phyloP scores from a whole-genome alignment of 2,329 filamentous ascomycete genomes.

The Exophiala calicioides region DNA sequence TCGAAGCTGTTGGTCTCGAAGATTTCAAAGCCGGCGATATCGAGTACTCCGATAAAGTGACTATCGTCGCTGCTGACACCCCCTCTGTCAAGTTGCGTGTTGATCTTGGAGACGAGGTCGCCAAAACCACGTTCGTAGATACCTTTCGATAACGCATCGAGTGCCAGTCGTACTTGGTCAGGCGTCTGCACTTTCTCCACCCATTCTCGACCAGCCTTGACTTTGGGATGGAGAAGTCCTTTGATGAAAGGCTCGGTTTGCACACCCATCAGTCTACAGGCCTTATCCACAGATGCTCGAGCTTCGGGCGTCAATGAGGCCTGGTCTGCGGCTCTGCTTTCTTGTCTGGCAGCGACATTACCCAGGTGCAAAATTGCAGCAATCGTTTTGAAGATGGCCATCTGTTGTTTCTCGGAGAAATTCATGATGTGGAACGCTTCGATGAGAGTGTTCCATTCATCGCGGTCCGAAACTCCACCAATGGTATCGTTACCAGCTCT shows the following conservation, averaged over 20 bases:
- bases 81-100: conserved; percentile 83
- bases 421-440: conserved; percentile 96
- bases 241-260: conserved; percentile 81
- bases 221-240: conserved; percentile 84
- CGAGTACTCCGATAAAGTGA: conserved; percentile 94
- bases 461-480: conserved; percentile 80
- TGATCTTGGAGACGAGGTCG: conserved; percentile 88
- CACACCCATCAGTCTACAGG: conserved; percentile 83
- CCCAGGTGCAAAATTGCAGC: conserved; percentile 91
- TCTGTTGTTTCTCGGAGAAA: conserved; percentile 81
- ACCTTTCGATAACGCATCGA: conserved; percentile 92
- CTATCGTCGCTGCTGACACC: conserved; percentile 82
- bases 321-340: conserved; percentile 88
- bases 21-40: conserved; percentile 99
- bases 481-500: conserved; percentile 89
- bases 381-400: conserved; percentile 79
- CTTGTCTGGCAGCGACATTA: conserved; percentile 85
- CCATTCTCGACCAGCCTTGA: conserved; percentile 96
- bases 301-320: conserved; percentile 77
- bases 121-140: conserved; percentile 97
- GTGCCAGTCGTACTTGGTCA: conserved; percentile 85
- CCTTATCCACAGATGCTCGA: conserved; percentile 71
- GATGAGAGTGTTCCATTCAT: conserved; percentile 86
- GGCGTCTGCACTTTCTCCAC: conserved; percentile 98
- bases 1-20: conserved; percentile 99